Evolutionary conservation across 306 rosid species (phyloP).

Genomic region (Quercus robur): DNA sequence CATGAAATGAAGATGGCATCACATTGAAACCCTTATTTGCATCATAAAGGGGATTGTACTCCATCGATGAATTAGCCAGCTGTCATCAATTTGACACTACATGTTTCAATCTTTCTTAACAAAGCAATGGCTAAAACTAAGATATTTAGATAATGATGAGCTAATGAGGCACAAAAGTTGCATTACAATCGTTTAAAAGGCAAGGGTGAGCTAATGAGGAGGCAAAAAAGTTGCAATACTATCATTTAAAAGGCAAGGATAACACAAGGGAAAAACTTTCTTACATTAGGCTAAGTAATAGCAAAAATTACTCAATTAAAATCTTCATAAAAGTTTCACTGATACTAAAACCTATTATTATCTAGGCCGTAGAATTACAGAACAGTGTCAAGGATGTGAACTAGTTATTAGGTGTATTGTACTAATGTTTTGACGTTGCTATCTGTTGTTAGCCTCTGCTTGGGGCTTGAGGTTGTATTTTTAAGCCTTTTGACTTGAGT

Average conservation of each 20-base stretch:
- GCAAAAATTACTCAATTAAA: not conserved
- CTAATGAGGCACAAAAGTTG: not conserved
- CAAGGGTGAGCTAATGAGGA: not conserved
- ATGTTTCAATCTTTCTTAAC: slow-evolving; percentile 12
- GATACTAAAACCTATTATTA: not conserved
- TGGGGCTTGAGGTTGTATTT: too few species aligned
- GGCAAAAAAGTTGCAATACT: not conserved
- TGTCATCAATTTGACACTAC: slow-evolving; percentile 34
- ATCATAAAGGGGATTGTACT: slow-evolving; percentile 70
- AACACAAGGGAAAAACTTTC: not conserved
- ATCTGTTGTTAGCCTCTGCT: too few species aligned
- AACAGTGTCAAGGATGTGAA: not conserved
- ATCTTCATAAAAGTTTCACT: not conserved
- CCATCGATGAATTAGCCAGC: slow-evolving; percentile 73
- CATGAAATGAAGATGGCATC: slow-evolving; percentile 92
- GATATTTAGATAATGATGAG: not conserved
- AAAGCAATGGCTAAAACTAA: not conserved
- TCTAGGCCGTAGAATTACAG: not conserved
- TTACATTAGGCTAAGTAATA: not conserved
- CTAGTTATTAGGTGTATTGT: too few species aligned
- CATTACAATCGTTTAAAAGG: not conserved
- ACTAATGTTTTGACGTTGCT: too few species aligned
- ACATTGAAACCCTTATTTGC: slow-evolving; percentile 73
- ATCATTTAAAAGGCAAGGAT: not conserved
- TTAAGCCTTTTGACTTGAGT: too few species aligned